Evolutionary conservation across 345 rosid genomes (phyloP), one percentile per base, ranked within the genome.

Genomic region (Lumnitzera racemosa): DNA sequence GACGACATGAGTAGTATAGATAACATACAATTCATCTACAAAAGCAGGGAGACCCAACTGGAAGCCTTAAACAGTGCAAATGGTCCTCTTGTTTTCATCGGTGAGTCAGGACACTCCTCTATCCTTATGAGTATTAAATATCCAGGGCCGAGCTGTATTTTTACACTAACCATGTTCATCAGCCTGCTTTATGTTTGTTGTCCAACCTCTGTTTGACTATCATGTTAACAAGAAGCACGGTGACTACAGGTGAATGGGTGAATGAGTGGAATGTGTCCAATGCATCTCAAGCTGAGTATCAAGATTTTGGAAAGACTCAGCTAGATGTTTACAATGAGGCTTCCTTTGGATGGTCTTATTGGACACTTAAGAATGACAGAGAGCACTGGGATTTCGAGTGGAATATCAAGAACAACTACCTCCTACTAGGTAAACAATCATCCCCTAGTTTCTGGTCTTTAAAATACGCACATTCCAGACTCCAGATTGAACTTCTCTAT

Each of bases 331-430:
- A 81, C 68, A 55, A 74, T 46, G 71, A 71, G 23, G 90, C 95
- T 67, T 87, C 95, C 13, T 87, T 87, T 47, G 95, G 95, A 59
- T 87, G 90, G 95, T 65, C 95, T 23, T 87, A 80, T 49, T 84
- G 95, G 95, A 87, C 88, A 3, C 66, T 83, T 51, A 83, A 87
- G 67, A 84, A 87, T 52, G 83, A 84, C 52, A 75, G 81, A 53
- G 66, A 78, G 49, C 95, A 87, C 76, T 84, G 95, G 95, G 95
- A 87, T 75, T 87, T 83, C 50, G 88, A 81, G 51, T 87, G 95
- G 95, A 87, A 81, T 77, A 65, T 87, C 46, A 64, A 61, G 65
- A 78, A 72, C 76, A 59, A 78, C 7, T 87, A 81, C 63, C 95
- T 87, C 50, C 83, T 70, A 64, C 61, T 86, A 2, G 86, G 94